Conservation (phyloP, 2,329 filamentous ascomycete genomes). For the Penicillium digitatum region DNA sequence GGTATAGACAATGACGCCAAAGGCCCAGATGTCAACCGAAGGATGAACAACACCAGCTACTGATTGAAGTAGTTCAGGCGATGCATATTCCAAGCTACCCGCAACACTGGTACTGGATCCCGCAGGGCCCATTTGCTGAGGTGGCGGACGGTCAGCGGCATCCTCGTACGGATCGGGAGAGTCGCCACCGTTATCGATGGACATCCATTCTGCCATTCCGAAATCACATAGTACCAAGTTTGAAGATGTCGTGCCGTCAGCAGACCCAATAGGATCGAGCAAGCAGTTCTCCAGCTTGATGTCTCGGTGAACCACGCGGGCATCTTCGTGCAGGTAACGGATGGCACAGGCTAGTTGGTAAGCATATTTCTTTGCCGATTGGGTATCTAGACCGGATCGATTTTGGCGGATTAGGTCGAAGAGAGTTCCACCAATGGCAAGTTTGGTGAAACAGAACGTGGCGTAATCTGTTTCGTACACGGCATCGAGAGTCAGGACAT, state of each 20-base stretch:
- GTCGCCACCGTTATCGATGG: conserved; percentile 51
- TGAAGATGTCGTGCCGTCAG: conserved; percentile 50
- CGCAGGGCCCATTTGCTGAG: conserved; percentile 52
- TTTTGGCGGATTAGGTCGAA: conserved; percentile 59
- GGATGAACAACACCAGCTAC: conserved; percentile 43
- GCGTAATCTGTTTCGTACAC: conserved; percentile 65
- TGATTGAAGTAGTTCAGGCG: conserved; percentile 46
- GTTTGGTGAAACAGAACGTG: conserved; percentile 65
- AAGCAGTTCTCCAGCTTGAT: conserved; percentile 68
- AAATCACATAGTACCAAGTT: conserved; percentile 64
- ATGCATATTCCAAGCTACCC: conserved; percentile 56
- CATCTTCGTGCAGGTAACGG: conserved; percentile 64
- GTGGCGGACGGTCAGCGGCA: conserved; percentile 46
- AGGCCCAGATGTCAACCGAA: conserved; percentile 64
- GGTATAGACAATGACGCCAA: conserved; percentile 60
- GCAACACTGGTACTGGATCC: conserved; percentile 56
- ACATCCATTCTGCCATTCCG: conserved; percentile 65
- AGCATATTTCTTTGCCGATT: conserved; percentile 56
- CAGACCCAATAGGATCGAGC: conserved; percentile 51
- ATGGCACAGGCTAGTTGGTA: conserved; percentile 62
- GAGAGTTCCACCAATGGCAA: conserved; percentile 61
- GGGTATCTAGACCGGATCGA: conserved; percentile 49
- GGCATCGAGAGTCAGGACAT: conserved; percentile 59
- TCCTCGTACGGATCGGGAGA: conserved; percentile 50
- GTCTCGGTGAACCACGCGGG: conserved; percentile 63